Conservation (phyloP, 345 rosid species). For the Crucihimalaya himalaica region DNA sequence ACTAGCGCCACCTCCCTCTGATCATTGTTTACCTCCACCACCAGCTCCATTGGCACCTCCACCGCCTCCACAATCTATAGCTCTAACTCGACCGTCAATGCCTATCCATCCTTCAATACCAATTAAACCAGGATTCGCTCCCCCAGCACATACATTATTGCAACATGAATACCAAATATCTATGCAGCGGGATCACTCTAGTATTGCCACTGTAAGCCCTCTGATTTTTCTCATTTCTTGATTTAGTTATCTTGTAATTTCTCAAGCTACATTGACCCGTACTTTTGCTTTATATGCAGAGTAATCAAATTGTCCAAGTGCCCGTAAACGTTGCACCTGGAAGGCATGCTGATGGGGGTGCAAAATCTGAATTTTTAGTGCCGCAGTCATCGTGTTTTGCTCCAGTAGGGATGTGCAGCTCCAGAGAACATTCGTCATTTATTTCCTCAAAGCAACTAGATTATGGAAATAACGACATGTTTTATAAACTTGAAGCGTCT, state of each 20-base stretch:
- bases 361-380: not conserved
- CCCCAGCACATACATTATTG: constrained; percentile 54
- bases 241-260: not conserved
- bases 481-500: constrained; percentile 59
- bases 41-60: constrained; percentile 65
- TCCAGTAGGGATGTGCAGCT: not conserved
- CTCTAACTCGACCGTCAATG: constrained; percentile 43
- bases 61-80: constrained; percentile 19
- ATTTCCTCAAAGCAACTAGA: not conserved
- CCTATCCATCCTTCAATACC: constrained; percentile 52
- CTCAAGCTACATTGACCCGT: not conserved
- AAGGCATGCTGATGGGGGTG: constrained; percentile 44
- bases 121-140: constrained; percentile 49
- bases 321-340: constrained; percentile 50
- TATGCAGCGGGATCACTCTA: constrained; percentile 45
- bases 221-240: constrained; percentile 18
- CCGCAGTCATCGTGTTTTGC: not conserved
- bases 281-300: constrained; percentile 46
- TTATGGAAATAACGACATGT: constrained; percentile 40
- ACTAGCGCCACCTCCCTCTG: constrained; percentile 46
- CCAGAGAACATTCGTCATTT: not conserved
- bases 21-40: constrained; percentile 56
- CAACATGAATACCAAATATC: constrained; percentile 63
- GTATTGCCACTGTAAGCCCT: constrained; percentile 51
- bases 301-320: constrained; percentile 54